Conservation (phyloP, 805 yeast genomes). For the Candida tammaniensis region DNA sequence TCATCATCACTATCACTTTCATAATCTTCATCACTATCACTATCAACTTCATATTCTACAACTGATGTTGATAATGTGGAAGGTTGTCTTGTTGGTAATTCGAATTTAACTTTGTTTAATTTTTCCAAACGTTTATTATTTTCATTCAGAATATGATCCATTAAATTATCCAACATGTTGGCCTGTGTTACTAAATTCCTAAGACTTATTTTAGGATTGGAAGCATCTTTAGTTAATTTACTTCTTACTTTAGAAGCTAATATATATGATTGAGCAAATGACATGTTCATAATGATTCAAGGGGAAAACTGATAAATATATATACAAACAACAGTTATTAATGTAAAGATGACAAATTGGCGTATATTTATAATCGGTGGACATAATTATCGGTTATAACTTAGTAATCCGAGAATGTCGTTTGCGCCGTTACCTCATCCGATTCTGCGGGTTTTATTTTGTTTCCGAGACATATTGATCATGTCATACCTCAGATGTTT, state of each 20-base stretch:
- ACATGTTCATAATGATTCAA: constrained; percentile 3
- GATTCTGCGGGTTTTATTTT: too few species aligned
- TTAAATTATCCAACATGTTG: constrained; percentile 61
- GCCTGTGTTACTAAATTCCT: constrained; percentile 67
- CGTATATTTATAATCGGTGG: constrained; percentile 1
- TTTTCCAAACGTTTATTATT: constrained; percentile 23
- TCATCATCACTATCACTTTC: constrained; percentile 18
- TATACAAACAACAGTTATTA: neutral
- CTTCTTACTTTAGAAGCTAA: constrained; percentile 64
- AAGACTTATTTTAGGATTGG: constrained; percentile 53
- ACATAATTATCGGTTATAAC: constrained; percentile 4
- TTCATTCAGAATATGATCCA: constrained; percentile 46
- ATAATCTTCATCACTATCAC: constrained; percentile 19
- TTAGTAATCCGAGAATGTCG: constrained; percentile 6
- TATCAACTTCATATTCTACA: constrained; percentile 38
- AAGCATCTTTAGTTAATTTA: constrained; percentile 62
- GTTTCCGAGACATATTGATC: too few species aligned
- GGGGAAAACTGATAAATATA: neutral
- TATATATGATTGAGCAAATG: constrained; percentile 54
- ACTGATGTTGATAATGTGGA: constrained; percentile 24
- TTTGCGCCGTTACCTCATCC: constrained; percentile 6
- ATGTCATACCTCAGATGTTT: too few species aligned
- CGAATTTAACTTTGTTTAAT: constrained; percentile 12
- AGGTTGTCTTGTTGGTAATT: constrained; percentile 14
- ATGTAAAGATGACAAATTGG: neutral